A percentile compares a stretch with the other conserved stretches of the same genome.
These are phyloP conservation scores for Talaromyces sp. DNA, from an alignment of 2,329 filamentous ascomycete genomes.

Conservation along the genomic window DNA sequence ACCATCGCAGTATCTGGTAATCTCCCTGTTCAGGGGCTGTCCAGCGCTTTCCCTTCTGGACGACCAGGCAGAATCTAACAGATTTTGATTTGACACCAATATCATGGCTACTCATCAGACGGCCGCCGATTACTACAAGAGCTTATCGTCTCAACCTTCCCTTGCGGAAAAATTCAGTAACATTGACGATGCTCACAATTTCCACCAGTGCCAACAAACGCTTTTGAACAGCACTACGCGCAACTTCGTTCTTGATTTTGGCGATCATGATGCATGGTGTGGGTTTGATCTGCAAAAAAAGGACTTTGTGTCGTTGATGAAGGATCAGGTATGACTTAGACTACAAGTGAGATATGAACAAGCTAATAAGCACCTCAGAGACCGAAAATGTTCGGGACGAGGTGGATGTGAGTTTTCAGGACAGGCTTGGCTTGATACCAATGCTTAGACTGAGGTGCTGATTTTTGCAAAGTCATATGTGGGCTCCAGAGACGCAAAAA, in stretches of 20 bases:
- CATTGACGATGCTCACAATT: slow-evolving; percentile 34
- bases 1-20: background rate
- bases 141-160: background rate
- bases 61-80: background rate
- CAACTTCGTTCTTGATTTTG: slow-evolving; percentile 43
- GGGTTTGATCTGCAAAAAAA: slow-evolving; percentile 33
- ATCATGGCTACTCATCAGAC: slow-evolving; percentile 5
- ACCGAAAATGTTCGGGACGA: slow-evolving; percentile 49
- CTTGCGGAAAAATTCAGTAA: slow-evolving; percentile 27
- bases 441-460: slow-evolving; percentile 5
- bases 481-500: slow-evolving; percentile 59
- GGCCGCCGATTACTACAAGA: slow-evolving; percentile 30
- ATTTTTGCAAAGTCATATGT: slow-evolving; percentile 56
- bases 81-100: background rate
- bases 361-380: slow-evolving; percentile 28
- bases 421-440: background rate
- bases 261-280: slow-evolving; percentile 39
- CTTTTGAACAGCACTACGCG: slow-evolving; percentile 28
- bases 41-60: too few species aligned
- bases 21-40: background rate
- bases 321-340: slow-evolving; percentile 27
- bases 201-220: slow-evolving; percentile 25
- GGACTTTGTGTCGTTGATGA: slow-evolving; percentile 32
- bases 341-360: background rate
- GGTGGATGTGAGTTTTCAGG: slow-evolving; percentile 61